Percentiles rank a stretch among this genome's conserved stretches.
These are phyloP conservation scores for Xylariaceae sp. DNA, from an alignment of 2,329 filamentous ascomycete genomes.

Conservation along the genomic window DNA sequence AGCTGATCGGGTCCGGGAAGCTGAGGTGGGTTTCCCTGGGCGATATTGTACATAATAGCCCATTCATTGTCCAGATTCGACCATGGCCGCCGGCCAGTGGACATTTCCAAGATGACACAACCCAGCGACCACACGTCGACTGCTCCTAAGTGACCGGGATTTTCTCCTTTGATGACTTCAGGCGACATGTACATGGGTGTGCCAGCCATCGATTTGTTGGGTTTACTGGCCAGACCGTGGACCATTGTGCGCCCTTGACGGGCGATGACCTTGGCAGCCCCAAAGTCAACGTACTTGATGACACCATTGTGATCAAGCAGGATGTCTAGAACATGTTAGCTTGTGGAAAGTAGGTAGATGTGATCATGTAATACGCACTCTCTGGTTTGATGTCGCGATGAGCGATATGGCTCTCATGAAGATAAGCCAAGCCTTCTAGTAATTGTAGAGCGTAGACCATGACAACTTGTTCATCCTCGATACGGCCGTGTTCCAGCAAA, in stretches of 20 bases:
- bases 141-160: constrained; percentile 73
- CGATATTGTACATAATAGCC: constrained; percentile 99
- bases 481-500: constrained; percentile 88
- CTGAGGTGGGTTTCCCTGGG: constrained; percentile 88
- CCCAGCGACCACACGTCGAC: constrained; percentile 96
- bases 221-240: constrained; percentile 56
- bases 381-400: constrained; percentile 98
- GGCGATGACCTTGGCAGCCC: constrained; percentile 93
- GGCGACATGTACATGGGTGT: constrained; percentile 99
- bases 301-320: constrained; percentile 95
- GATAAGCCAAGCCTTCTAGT: constrained; percentile 86
- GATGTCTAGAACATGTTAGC: constrained; percentile 61
- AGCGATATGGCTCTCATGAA: constrained; percentile 87
- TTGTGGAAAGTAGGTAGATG: constrained; percentile 13
- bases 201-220: constrained; percentile 91
- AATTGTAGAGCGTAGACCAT: constrained; percentile 95
- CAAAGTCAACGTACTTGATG: constrained; percentile 99
- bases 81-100: constrained; percentile 90
- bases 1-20: constrained; percentile 80
- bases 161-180: constrained; percentile 91
- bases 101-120: constrained; percentile 97
- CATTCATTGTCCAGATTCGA: constrained; percentile 96
- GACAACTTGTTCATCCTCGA: constrained; percentile 95
- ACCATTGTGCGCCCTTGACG: constrained; percentile 86
- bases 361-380: constrained; percentile 53